Percentiles rank a stretch among this genome's conserved stretches.
phyloP scores from a whole-genome alignment of 140 eudicot species.

The Flaveria floridana region DNA sequence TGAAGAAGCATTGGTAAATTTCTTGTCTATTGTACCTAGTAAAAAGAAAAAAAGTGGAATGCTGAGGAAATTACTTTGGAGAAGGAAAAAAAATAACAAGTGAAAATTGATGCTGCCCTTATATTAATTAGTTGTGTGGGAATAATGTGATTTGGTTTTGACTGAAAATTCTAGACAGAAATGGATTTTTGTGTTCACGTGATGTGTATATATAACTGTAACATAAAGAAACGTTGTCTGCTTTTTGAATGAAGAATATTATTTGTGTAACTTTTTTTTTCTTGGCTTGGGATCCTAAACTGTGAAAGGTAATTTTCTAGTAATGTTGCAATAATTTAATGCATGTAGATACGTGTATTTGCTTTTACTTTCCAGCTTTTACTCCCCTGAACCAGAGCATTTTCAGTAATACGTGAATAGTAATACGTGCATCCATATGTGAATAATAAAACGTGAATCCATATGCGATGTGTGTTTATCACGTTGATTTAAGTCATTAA shows the following conservation, averaged over 20 bases:
- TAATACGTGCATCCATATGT: background rate
- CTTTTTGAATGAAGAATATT: conserved; percentile 24
- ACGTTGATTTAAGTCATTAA: background rate
- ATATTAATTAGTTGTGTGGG: conserved; percentile 34
- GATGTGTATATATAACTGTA: conserved; percentile 34
- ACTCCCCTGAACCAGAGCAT: background rate
- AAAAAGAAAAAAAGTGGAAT: conserved; percentile 51
- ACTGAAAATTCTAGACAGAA: conserved; percentile 20
- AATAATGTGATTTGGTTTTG: conserved; percentile 33
- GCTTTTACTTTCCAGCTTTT: no score
- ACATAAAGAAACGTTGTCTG: conserved; percentile 33
- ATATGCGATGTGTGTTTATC: background rate
- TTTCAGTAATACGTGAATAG: background rate
- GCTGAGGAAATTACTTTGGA: conserved; percentile 58
- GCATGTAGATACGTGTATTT: no score
- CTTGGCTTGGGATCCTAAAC: no score
- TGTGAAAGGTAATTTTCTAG: no score
- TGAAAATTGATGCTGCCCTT: conserved; percentile 20
- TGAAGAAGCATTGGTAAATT: conserved; percentile 38
- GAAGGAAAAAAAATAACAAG: conserved; percentile 48
- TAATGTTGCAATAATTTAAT: no score
- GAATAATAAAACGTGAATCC: no score
- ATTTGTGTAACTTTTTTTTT: background rate
- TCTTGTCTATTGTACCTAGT: conserved; percentile 62
- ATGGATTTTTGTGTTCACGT: conserved; percentile 28